phyloP scores from a whole-genome alignment of 164 flowering plant species.

The Vitis rupestris region DNA sequence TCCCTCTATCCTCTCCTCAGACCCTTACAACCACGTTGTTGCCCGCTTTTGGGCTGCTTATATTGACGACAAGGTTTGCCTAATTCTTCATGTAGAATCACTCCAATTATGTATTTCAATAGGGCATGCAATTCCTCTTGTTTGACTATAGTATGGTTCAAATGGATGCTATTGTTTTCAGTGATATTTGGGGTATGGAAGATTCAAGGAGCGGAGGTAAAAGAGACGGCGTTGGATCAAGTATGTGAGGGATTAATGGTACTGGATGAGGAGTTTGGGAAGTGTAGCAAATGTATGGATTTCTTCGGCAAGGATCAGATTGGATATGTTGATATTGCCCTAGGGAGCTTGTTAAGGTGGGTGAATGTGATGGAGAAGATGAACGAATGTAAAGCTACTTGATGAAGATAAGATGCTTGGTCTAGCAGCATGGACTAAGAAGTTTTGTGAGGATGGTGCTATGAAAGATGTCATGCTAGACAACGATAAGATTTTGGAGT shows the following conservation, averaged over 20 bases:
- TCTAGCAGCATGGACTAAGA: conserved; percentile 48
- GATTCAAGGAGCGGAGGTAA: conserved; percentile 37
- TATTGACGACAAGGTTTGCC: conserved; percentile 57
- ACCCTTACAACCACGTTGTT: conserved; percentile 60
- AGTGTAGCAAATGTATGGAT: conserved; percentile 46
- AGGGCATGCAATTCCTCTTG: too few species aligned
- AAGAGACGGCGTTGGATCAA: conserved; percentile 24
- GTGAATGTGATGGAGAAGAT: conserved; percentile 31
- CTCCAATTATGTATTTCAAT: background rate
- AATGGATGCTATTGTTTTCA: conserved; percentile 33
- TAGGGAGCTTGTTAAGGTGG: conserved; percentile 57
- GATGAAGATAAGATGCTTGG: conserved; percentile 41
- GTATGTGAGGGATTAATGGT: conserved; percentile 28
- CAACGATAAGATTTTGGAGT: conserved; percentile 45
- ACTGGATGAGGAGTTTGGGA: conserved; percentile 50
- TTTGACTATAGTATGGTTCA: too few species aligned
- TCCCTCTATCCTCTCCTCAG: conserved; percentile 56
- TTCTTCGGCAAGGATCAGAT: conserved; percentile 62
- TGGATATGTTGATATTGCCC: conserved; percentile 55
- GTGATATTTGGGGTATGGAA: conserved; percentile 10
- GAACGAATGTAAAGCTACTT: conserved; percentile 32
- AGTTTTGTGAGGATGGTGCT: conserved; percentile 36
- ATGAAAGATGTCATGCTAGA: conserved; percentile 60
- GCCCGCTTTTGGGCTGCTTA: conserved; percentile 72
- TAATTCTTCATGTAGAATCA: background rate